Base-by-base conservation (phyloP, 495 filamentous ascomycete species). In the Penicillium angulare region DNA sequence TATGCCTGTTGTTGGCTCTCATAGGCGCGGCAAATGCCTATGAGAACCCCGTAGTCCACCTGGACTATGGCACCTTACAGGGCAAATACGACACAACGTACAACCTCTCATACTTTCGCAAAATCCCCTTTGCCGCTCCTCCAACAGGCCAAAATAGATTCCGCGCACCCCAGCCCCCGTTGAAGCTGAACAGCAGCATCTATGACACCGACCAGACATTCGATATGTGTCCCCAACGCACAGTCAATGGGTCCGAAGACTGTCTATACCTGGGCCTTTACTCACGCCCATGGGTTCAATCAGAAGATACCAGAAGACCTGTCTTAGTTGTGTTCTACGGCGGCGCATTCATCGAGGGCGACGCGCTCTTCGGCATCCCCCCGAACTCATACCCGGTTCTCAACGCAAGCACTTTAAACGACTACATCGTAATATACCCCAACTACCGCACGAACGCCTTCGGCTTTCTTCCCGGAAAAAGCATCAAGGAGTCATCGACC, bases 301-400 rank as follows among this genome's bases (percentile, higher is more conserved):
- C 45, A 2, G 55, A 60, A 10, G 50, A 67, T 41, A 47, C 64
- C 15, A 73, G 65, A 24, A 67, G 80, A 13, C 83, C 83, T 0
- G 83, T 86, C 0, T 63, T 85, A 2, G 75, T 83, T 3, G 75
- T 74, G 20, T 85, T 84, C 52, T 83, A 83, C 54, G 83, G 82
- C 16, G 84, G 84, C 1, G 82, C 67, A 0, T 86, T 83, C 60
- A 82, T 86, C 36, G 68, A 83, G 63, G 82, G 82, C 17, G 64
- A 67, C 23, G 80, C 76, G 0, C 74, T 67, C 0, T 77, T 84
- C 57, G 64, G 55, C 3, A 65, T 85, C 10, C 80, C 81, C 1
- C 79, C 81, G 5, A 67, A 78, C 7, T 73, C 68, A 7, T 85
- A 80, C 56, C 83, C 81, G 1, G 66, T 84, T 24, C 65, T 85